Percentiles rank a stretch among this genome's conserved stretches.
These are phyloP conservation scores for Penicillium silybi DNA, from an alignment of 495 filamentous ascomycete species.

Conservation along the genomic window DNA sequence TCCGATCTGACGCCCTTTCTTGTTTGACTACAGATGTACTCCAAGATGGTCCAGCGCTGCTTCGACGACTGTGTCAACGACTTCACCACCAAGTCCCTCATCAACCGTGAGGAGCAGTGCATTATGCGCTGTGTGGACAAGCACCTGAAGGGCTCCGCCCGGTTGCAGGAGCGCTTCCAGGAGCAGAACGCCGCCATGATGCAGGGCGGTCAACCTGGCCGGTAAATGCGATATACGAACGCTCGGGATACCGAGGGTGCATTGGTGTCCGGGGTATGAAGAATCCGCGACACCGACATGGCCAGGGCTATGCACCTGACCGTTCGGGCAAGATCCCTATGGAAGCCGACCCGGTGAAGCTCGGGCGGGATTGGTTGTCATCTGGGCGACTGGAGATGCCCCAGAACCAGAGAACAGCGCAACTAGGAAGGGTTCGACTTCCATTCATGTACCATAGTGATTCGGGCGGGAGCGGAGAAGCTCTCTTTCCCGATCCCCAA, in stretches of 20 bases:
- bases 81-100: conserved; percentile 94
- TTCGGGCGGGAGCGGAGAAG: conserved; percentile 9
- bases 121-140: conserved; percentile 93
- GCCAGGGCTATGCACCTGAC: neutral
- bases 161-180: conserved; percentile 86
- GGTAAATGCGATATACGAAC: conserved; percentile 22
- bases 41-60: conserved; percentile 89
- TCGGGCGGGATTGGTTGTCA: neutral
- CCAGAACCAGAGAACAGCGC: neutral
- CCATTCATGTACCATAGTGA: conserved; percentile 29
- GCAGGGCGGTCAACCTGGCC: conserved; percentile 56
- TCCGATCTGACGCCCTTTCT: neutral
- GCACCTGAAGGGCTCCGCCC: conserved; percentile 80
- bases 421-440: conserved; percentile 4
- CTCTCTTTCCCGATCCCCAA: conserved; percentile 4
- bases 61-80: conserved; percentile 97
- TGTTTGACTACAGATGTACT: conserved; percentile 71
- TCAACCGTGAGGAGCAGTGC: conserved; percentile 80
- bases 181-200: conserved; percentile 90
- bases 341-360: neutral
- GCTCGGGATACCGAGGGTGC: neutral
- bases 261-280: neutral
- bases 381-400: neutral
- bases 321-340: neutral
- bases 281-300: neutral